Conservation (phyloP, 1,284 basidiomycete genomes). For the Irpex sp. region DNA sequence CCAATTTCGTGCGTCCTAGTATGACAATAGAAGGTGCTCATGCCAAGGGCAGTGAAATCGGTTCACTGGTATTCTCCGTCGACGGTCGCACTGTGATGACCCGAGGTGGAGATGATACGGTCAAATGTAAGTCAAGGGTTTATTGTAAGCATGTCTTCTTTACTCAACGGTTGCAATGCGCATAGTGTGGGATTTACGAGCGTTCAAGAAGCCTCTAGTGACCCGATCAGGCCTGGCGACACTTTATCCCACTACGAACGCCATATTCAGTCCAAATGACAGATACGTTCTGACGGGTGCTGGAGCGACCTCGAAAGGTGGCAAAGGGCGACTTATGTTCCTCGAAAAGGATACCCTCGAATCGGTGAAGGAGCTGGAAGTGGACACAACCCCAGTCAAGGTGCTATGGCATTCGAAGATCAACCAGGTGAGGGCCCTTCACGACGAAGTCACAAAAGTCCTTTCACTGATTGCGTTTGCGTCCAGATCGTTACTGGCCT, state of each 20-base stretch:
- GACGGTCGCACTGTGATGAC: constrained; percentile 83
- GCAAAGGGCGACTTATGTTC: constrained; percentile 72
- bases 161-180: constrained; percentile 1
- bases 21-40: constrained; percentile 87
- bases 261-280: constrained; percentile 91
- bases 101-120: constrained; percentile 89
- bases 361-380: constrained; percentile 60
- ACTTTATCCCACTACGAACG: constrained; percentile 87
- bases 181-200: constrained; percentile 90
- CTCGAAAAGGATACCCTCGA: constrained; percentile 67
- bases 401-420: constrained; percentile 96
- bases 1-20: constrained; percentile 89
- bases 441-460: constrained; percentile 2
- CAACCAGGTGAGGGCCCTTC: constrained; percentile 71
- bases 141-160: constrained; percentile 2
- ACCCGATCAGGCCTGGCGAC: constrained; percentile 65
- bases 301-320: constrained; percentile 59
- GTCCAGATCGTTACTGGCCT: constrained; percentile 78
- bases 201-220: constrained; percentile 83
- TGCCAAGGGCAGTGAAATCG: constrained; percentile 76
- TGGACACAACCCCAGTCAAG: constrained; percentile 79
- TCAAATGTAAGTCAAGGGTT: constrained; percentile 72
- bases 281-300: constrained; percentile 83
- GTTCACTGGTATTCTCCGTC: constrained; percentile 79
- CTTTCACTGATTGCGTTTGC: constrained; percentile 4